phyloP scores from a whole-genome alignment of 1,139 yeast species.

The Geotrichum klebahnii region DNA sequence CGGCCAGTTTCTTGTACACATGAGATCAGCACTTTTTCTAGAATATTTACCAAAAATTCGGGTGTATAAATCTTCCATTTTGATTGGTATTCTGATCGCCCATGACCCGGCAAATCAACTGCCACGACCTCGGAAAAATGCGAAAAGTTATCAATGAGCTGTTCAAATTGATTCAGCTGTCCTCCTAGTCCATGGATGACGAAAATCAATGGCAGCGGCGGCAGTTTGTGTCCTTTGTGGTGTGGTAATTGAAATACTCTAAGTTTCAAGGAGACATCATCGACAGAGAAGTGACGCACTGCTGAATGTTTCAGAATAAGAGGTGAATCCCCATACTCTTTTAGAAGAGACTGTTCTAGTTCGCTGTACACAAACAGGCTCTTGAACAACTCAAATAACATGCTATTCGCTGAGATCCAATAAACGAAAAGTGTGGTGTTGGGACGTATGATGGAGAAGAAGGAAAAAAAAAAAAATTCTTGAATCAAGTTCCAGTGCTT shows the following conservation, averaged over 20 bases:
- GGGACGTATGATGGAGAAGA: too few relatives aligned
- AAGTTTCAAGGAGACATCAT: slow-evolving; percentile 23
- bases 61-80: slow-evolving; percentile 45
- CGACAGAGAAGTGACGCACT: slow-evolving; percentile 13
- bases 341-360: slow-evolving; percentile 29
- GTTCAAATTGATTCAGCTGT: slow-evolving; percentile 68
- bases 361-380: slow-evolving; percentile 31
- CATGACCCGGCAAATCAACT: slow-evolving; percentile 74
- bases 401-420: too few relatives aligned
- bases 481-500: too few relatives aligned
- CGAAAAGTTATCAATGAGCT: slow-evolving; percentile 58
- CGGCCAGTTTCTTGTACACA: slow-evolving; percentile 30
- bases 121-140: slow-evolving; percentile 63
- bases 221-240: slow-evolving; percentile 34
- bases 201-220: slow-evolving; percentile 52
- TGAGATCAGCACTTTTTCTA: slow-evolving; percentile 34
- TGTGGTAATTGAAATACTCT: slow-evolving; percentile 37
- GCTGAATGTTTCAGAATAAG: slow-evolving; percentile 23
- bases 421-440: too few relatives aligned
- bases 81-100: slow-evolving; percentile 42
- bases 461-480: too few relatives aligned
- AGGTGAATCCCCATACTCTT: slow-evolving; percentile 25
- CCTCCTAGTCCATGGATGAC: slow-evolving; percentile 77
- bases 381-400: slow-evolving; percentile 23
- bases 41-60: slow-evolving; percentile 47